A percentile compares a stretch with the other conserved stretches of the same genome.
phyloP scores from a whole-genome alignment of 2,329 filamentous ascomycete species.

The Huntiella decipiens region DNA sequence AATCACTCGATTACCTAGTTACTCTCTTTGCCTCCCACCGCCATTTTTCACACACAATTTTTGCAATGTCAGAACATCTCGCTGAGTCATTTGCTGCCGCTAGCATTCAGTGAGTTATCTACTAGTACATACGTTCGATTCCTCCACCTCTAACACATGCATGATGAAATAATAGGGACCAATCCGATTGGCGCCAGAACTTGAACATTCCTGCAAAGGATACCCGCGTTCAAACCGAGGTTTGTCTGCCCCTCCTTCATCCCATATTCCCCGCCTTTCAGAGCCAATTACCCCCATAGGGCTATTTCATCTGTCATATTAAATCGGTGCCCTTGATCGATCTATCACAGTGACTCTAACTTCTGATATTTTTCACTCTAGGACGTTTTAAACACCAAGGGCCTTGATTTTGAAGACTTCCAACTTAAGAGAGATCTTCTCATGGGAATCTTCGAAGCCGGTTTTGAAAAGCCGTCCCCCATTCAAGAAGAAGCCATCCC shows the following conservation, averaged over 20 bases:
- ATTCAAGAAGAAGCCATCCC: constrained; percentile 99
- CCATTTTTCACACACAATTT: not conserved
- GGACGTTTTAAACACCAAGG: constrained; percentile 98
- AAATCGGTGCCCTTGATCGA: not conserved
- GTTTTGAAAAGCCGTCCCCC: constrained; percentile 94
- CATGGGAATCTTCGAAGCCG: constrained; percentile 98
- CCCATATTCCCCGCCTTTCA: not conserved
- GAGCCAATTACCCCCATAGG: not conserved
- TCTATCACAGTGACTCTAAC: not conserved
- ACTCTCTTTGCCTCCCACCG: not conserved
- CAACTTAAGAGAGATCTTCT: constrained; percentile 84
- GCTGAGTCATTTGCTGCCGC: constrained; percentile 26
- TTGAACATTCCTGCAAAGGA: constrained; percentile 58
- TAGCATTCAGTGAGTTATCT: constrained; percentile 21
- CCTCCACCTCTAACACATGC: not conserved
- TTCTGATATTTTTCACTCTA: constrained; percentile 20
- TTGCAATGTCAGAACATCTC: constrained; percentile 25
- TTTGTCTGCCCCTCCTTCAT: constrained; percentile 18
- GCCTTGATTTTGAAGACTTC: constrained; percentile 94
- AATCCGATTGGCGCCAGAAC: constrained; percentile 49
- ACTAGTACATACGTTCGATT: not conserved
- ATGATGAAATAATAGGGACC: not conserved
- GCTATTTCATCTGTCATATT: constrained; percentile 11
- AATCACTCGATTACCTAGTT: not conserved
- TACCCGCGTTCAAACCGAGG: constrained; percentile 64